phyloP scores from a whole-genome alignment of 495 filamentous ascomycete species.

The Chaetomium cochliodes region DNA sequence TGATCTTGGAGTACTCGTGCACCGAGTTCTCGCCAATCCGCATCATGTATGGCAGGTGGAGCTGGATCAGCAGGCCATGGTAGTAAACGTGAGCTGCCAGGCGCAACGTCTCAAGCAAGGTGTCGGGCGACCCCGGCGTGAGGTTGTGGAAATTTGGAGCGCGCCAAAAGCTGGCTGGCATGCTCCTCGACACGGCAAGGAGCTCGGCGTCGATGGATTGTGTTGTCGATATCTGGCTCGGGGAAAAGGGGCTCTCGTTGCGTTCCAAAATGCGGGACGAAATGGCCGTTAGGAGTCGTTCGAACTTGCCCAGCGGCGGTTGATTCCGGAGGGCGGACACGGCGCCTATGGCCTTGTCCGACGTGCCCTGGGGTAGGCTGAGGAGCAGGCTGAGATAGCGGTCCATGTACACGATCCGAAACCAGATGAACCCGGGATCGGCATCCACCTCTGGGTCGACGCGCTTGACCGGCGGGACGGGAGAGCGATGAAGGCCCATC shows the following conservation, averaged over 20 bases:
- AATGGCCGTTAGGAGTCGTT: constrained; percentile 35
- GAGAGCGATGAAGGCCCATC: constrained; percentile 46
- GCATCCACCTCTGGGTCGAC: constrained; percentile 19
- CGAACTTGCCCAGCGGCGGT: constrained; percentile 32
- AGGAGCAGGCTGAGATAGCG: constrained; percentile 35
- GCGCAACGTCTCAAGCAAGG: background rate
- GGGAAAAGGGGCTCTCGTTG: constrained; percentile 28
- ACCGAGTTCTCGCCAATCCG: constrained; percentile 3
- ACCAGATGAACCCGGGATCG: constrained; percentile 37
- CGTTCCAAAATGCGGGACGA: constrained; percentile 37
- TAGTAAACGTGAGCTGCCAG: constrained; percentile 10
- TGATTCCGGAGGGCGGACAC: constrained; percentile 19
- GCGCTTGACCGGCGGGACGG: constrained; percentile 22
- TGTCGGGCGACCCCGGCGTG: background rate
- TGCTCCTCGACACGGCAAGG: constrained; percentile 27
- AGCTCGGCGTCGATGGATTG: constrained; percentile 32
- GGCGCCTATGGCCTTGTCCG: constrained; percentile 28
- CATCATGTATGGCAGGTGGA: constrained; percentile 5
- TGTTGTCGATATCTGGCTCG: constrained; percentile 27
- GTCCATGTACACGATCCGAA: constrained; percentile 36
- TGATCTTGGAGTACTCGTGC: constrained; percentile 29
- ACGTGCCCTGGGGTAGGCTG: constrained; percentile 33
- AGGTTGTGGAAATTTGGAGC: constrained; percentile 25
- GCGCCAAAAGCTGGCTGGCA: constrained; percentile 40
- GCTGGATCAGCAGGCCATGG: constrained; percentile 9